Percentiles rank a stretch among this genome's conserved stretches.
Conservation (phyloP, 1,139 yeast genomes). For the Kodamaea fungicola region DNA sequence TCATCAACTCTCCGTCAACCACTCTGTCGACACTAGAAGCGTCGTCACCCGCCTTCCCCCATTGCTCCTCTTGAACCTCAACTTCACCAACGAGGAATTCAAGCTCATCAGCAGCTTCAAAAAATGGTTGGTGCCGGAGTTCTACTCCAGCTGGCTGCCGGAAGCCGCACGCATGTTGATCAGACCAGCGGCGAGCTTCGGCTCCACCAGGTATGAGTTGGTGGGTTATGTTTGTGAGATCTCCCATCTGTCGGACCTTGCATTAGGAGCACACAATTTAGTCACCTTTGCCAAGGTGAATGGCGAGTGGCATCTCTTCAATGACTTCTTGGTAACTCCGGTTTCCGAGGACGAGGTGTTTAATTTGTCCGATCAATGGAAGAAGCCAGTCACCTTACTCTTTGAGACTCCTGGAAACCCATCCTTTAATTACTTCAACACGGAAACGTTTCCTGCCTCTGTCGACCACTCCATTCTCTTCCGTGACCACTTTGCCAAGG, state of each 20-base stretch:
- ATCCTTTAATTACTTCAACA: constrained; percentile 23
- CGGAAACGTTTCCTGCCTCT: constrained; percentile 17
- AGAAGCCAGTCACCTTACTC: constrained; percentile 70
- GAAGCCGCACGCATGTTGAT: constrained; percentile 21
- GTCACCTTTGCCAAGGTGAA: constrained; percentile 57
- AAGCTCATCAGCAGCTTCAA: constrained; percentile 30
- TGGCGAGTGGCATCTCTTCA: constrained; percentile 77
- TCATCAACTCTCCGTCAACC: constrained; percentile 23
- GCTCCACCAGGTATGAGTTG: constrained; percentile 49
- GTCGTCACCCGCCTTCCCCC: constrained; percentile 69
- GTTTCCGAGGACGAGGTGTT: constrained; percentile 72
- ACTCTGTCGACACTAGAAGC: constrained; percentile 51
- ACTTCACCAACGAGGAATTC: constrained; percentile 50
- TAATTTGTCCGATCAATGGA: constrained; percentile 72
- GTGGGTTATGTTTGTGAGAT: constrained; percentile 70
- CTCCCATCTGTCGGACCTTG: constrained; percentile 48
- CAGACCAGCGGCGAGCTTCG: constrained; percentile 22
- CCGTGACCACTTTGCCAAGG: constrained; percentile 73
- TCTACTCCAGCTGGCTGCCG: constrained; percentile 37
- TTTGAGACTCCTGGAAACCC: constrained; percentile 46
- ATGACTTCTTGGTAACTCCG: constrained; percentile 86
- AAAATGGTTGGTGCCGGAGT: constrained; percentile 61
- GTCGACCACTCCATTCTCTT: constrained; percentile 67
- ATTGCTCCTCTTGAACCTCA: constrained; percentile 59
- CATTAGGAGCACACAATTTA: constrained; percentile 51